Conservation (phyloP, 805 yeast species). For the Lipomyces mesembrius region DNA sequence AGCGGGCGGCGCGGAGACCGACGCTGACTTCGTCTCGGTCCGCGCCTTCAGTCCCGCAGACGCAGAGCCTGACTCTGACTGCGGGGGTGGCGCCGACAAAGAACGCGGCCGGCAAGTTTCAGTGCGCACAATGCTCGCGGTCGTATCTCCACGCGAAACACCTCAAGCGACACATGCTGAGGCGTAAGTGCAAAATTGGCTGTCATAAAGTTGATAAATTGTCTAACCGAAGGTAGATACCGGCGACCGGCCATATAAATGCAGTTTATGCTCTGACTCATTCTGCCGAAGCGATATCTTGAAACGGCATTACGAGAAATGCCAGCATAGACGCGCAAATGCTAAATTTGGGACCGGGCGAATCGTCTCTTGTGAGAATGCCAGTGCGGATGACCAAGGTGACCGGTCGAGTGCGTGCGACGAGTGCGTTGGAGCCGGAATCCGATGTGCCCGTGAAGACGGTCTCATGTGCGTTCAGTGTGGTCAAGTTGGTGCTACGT, state of each 20-base stretch:
- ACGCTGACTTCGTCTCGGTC: slow-evolving; percentile 7
- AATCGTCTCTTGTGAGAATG: background rate
- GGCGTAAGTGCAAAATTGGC: slow-evolving; percentile 48
- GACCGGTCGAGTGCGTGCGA: background rate
- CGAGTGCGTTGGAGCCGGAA: background rate
- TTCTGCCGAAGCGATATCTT: slow-evolving; percentile 68
- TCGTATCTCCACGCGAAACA: slow-evolving; percentile 61
- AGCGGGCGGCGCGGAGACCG: slow-evolving; percentile 9
- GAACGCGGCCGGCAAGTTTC: slow-evolving; percentile 57
- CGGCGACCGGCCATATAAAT: slow-evolving; percentile 82
- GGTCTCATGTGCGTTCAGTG: background rate
- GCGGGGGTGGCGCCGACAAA: slow-evolving; percentile 51
- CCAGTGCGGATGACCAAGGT: background rate
- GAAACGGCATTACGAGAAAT: slow-evolving; percentile 60
- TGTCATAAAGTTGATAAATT: too few species aligned
- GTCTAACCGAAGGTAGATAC: slow-evolving; percentile 50
- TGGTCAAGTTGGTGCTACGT: background rate
- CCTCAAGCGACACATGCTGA: slow-evolving; percentile 77
- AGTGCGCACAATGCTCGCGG: slow-evolving; percentile 40
- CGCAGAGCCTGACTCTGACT: slow-evolving; percentile 51
- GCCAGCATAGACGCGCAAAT: slow-evolving; percentile 32
- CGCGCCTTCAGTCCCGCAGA: slow-evolving; percentile 11
- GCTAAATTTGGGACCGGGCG: background rate
- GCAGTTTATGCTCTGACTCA: slow-evolving; percentile 69
- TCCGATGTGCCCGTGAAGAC: background rate